A percentile compares a stretch with the other conserved stretches of the same genome.
Conservation (phyloP, 495 filamentous ascomycete species). For the Talaromyces liani region DNA sequence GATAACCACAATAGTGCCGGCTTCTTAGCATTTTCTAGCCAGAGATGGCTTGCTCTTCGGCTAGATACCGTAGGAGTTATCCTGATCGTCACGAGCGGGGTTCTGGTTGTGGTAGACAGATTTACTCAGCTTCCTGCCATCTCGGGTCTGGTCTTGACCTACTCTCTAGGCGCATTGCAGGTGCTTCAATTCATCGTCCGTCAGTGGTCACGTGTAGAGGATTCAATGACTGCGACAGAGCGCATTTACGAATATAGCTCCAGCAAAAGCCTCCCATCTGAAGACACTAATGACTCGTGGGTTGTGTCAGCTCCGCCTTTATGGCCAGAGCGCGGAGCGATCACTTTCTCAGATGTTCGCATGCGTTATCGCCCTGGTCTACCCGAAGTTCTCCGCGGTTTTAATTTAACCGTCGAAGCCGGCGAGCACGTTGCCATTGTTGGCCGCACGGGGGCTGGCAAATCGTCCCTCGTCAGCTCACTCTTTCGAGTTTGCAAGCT, state of each 20-base stretch:
- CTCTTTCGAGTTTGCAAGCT: constrained; percentile 19
- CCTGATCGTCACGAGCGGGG: constrained; percentile 39
- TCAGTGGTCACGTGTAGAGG: constrained; percentile 53
- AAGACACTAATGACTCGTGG: constrained; percentile 80
- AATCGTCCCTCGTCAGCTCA: constrained; percentile 12
- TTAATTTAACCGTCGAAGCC: constrained; percentile 11
- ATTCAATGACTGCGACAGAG: constrained; percentile 65
- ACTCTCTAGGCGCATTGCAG: constrained; percentile 15
- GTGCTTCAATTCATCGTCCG: constrained; percentile 52
- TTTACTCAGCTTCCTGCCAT: constrained; percentile 27
- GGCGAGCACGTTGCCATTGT: constrained; percentile 19
- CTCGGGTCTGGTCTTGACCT: constrained; percentile 27
- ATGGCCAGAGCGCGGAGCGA: constrained; percentile 17
- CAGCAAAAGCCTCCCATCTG: not conserved
- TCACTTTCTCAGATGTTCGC: constrained; percentile 12
- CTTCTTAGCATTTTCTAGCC: constrained; percentile 54
- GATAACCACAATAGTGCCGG: constrained; percentile 46
- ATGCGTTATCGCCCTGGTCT: constrained; percentile 15
- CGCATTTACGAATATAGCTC: constrained; percentile 61
- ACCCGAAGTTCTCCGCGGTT: constrained; percentile 13
- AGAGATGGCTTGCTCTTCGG: constrained; percentile 60
- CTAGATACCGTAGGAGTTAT: constrained; percentile 38
- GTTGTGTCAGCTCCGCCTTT: constrained; percentile 63
- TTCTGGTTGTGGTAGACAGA: constrained; percentile 13
- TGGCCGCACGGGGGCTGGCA: constrained; percentile 22